Base-by-base conservation (phyloP, 345 rosid genomes). In the Melaleuca quinquenervia region DNA sequence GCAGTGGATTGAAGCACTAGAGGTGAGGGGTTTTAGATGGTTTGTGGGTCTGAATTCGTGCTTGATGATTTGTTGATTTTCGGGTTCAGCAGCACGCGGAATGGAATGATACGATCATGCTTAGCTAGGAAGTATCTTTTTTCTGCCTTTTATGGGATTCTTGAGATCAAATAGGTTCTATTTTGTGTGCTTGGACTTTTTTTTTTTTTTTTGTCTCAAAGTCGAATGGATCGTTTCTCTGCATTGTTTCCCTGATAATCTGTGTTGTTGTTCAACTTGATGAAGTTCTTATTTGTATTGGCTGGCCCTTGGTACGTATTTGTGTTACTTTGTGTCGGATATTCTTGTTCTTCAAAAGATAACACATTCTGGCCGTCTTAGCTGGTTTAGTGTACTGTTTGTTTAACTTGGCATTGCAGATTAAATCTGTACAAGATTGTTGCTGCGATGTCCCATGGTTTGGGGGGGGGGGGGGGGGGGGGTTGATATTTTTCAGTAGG, bases 1-100 rank as follows among this genome's bases (percentile, higher is more conserved):
- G 88, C 95, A 93, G 75, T 96, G 98, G 98, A 64, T 87, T 74
- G 88, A 93, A 87, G 98, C 99, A 85, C 96, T 97, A 29, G 91
- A 95, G 96, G 98, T 96, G 36, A 26, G 83, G 21, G 26, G 75
- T 64, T 82, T 60, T 7, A 13, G 29, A 26, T 52, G 22, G 64
- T 62, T 44, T 52, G 54, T 24, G 44, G 45, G 56, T 52, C 36
- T 16, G 58, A 48, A 58, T 18, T 70, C 13, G 48, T 2, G 78
- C 78, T 32, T 18, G 50, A 84, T 55, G 8, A n/a, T 53, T 48
- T 50, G 24, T 9, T 6, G 84, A 83, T 52, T 41, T 83, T 52
- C 45, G 50, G 84, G 55, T 52, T 52, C n/a, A 2, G 54, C 45
- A 11, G 84, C 6, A 16, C 32, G 3, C 15, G 44, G 41, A 62